Conservation (phyloP, 1,284 basidiomycete species). For the Neolentinus lepideus region DNA sequence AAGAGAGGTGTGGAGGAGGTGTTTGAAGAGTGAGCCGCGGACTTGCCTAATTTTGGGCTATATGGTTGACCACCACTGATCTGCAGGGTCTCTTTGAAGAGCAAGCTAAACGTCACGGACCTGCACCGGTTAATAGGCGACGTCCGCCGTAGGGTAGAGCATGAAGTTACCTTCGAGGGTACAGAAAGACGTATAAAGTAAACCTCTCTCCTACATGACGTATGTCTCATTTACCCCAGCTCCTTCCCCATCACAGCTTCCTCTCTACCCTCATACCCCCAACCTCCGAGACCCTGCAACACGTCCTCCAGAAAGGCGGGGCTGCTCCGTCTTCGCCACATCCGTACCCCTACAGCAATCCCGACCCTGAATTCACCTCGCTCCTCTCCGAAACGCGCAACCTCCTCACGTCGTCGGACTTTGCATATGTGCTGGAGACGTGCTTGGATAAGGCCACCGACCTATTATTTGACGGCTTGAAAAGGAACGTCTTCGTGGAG, state of each 20-base stretch:
- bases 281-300: slow-evolving; percentile 58
- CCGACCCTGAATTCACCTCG: slow-evolving; percentile 46
- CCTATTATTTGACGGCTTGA: slow-evolving; percentile 44
- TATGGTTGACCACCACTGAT: slow-evolving; percentile 5
- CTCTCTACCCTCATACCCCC: slow-evolving; percentile 68
- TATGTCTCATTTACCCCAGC: slow-evolving; percentile 1
- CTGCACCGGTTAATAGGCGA: slow-evolving; percentile 61
- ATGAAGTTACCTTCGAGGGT: slow-evolving; percentile 59
- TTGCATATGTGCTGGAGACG: slow-evolving; percentile 57
- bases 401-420: slow-evolving; percentile 63
- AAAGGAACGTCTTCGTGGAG: slow-evolving; percentile 45
- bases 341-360: slow-evolving; percentile 15
- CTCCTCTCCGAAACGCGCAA: slow-evolving; percentile 67
- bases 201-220: slow-evolving; percentile 12
- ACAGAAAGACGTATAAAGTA: slow-evolving; percentile 50
- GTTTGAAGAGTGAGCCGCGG: slow-evolving; percentile 63
- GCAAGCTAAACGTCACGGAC: slow-evolving; percentile 61
- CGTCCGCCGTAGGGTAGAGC: slow-evolving; percentile 68
- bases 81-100: slow-evolving; percentile 70
- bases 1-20: slow-evolving; percentile 71
- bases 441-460: slow-evolving; percentile 64
- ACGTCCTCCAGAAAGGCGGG: slow-evolving; percentile 64
- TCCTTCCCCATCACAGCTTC: slow-evolving; percentile 40
- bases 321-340: slow-evolving; percentile 22
- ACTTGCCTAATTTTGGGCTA: slow-evolving; percentile 1